Evolutionary conservation across 225 moss, liverwort and hornwort species (phyloP), one percentile per base, ranked within the genome.

Genomic region (Thuidium tamariscinum): DNA sequence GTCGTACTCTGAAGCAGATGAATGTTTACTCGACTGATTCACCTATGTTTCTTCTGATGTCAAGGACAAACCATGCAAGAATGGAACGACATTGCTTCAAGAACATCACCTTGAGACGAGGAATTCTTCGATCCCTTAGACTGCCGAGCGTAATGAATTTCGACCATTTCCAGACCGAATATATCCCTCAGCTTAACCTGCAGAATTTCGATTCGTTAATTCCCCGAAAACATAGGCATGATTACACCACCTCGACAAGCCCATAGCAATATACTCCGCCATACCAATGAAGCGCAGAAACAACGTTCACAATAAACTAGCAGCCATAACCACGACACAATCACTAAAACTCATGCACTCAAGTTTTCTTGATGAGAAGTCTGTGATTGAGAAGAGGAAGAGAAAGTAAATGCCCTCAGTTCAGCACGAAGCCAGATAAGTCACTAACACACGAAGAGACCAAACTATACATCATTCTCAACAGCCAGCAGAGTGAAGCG

Each of bases 81-180:
- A 86, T 39, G 29, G 39, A 77, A 52, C 11, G 22, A 39, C 37
- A 66, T 37, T 85, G 72, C 81, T 73, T 68, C 71, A 65, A 62
- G 48, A 42, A 69, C 55, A 68, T 62, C 61, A 96, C 96, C 93
- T 93, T 94, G 95, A 82, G 92, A 87, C 32, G 88, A 88, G 37
- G 91, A 86, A 57, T 79, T 83, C 56, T 83, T 92, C 25, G 86
- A 60, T 61, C 82, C 90, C 87, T 93, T 97, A 8, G 89, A 74
- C 37, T 95, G 93, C 51, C 94, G 93, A 71, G 90, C 60, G 56
- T 91, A 84, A 69, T 89, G 85, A 66, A 91, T 88, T 83, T 96
- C 99, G 78, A 95, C 94, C 95, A 99, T 94, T 67, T 99, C 95
- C 68, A 97, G 77, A 41, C 99, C 99, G 80, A 99, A 97, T 6